A percentile compares a stretch with the other conserved stretches of the same genome.
These are phyloP conservation scores for Trapa incisa DNA, from an alignment of 345 rosid genomes.

Conservation along the genomic window DNA sequence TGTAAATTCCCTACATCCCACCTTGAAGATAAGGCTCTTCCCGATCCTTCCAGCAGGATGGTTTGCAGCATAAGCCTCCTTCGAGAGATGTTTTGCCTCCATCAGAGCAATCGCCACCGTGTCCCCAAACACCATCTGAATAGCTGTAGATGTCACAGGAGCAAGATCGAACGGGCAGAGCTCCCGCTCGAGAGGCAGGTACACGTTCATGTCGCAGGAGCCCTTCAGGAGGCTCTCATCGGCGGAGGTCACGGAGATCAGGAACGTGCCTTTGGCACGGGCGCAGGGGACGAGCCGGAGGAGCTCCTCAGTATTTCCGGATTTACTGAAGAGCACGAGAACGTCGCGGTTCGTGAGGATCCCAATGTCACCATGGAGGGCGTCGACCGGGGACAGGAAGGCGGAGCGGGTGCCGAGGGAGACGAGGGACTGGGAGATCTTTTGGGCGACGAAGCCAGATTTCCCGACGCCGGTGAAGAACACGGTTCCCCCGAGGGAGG, in stretches of 20 bases:
- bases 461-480: slow-evolving; percentile 95
- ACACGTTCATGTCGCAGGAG: slow-evolving; percentile 70
- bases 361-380: slow-evolving; percentile 94
- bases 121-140: slow-evolving; percentile 98
- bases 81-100: slow-evolving; percentile 73
- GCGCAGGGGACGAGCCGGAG: slow-evolving; percentile 89
- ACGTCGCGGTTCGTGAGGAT: slow-evolving; percentile 38
- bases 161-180: slow-evolving; percentile 89
- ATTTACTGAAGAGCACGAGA: slow-evolving; percentile 72
- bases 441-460: slow-evolving; percentile 87
- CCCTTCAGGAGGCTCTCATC: slow-evolving; percentile 49
- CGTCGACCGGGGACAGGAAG: slow-evolving; percentile 78
- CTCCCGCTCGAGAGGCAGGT: slow-evolving; percentile 77
- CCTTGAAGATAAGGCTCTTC: slow-evolving; percentile 88
- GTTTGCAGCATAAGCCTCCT: slow-evolving; percentile 79
- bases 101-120: slow-evolving; percentile 91
- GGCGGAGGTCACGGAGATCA: slow-evolving; percentile 80
- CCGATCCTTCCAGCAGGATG: slow-evolving; percentile 98
- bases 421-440: slow-evolving; percentile 80
- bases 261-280: slow-evolving; percentile 49
- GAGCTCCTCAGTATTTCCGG: slow-evolving; percentile 84
- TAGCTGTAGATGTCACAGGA: slow-evolving; percentile 93
- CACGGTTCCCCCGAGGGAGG: slow-evolving; percentile 41
- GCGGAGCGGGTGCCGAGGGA: slow-evolving; percentile 67
- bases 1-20: slow-evolving; percentile 5